Percentiles rank a stretch among this genome's conserved stretches.
phyloP scores from a whole-genome alignment of 768 basidiomycete genomes.

The Chalciporus chontae region DNA sequence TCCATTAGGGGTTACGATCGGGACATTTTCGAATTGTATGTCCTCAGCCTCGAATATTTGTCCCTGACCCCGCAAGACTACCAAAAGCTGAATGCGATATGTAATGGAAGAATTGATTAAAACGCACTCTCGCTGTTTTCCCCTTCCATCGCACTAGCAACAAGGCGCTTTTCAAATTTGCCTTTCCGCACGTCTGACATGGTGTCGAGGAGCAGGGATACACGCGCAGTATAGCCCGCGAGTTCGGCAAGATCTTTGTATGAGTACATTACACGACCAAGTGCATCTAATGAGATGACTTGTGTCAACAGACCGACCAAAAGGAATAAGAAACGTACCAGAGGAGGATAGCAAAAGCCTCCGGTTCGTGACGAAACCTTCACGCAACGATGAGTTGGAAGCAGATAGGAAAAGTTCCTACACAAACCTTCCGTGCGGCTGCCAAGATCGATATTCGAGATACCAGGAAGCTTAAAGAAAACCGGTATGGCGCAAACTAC shows the following conservation, averaged over 20 bases:
- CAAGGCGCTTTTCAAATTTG: constrained; percentile 84
- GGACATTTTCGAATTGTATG: constrained; percentile 89
- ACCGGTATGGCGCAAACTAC: constrained; percentile 91
- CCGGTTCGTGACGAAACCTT: constrained; percentile 96
- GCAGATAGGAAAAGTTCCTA: not conserved
- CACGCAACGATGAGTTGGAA: not conserved
- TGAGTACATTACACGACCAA: constrained; percentile 94
- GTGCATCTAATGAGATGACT: constrained; percentile 61
- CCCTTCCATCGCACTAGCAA: constrained; percentile 67
- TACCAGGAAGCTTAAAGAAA: constrained; percentile 83
- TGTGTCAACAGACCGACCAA: not conserved
- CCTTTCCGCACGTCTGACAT: constrained; percentile 84
- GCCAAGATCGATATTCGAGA: constrained; percentile 66
- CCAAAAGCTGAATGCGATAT: not conserved
- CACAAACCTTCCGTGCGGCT: constrained; percentile 79
- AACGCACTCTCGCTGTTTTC: constrained; percentile 74
- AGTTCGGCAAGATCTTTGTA: constrained; percentile 97
- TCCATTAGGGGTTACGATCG: constrained; percentile 94
- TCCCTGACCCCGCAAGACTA: constrained; percentile 79
- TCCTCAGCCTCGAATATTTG: constrained; percentile 80
- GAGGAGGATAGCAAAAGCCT: constrained; percentile 85
- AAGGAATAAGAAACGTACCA: constrained; percentile 38
- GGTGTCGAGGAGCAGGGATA: constrained; percentile 83
- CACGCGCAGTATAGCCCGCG: constrained; percentile 92
- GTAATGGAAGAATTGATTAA: not conserved